These are phyloP conservation scores for Trichothecium roseum DNA, from an alignment of 2,329 filamentous ascomycete genomes.

Conservation along the genomic window DNA sequence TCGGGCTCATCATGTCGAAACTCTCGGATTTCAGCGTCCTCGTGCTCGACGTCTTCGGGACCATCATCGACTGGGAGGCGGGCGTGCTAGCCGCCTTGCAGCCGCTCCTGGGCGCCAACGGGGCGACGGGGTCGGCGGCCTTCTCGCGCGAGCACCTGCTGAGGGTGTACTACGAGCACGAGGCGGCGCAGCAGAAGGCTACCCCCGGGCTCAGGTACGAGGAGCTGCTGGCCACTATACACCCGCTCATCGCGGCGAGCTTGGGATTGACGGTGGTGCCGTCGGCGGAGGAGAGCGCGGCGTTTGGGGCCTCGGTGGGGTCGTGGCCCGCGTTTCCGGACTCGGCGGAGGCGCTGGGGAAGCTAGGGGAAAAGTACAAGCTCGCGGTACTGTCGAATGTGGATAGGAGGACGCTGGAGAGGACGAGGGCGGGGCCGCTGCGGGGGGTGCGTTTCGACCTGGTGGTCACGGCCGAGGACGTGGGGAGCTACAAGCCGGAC, in stretches of 20 bases:
- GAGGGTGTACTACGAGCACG: slow-evolving; percentile 30
- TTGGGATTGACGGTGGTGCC: slow-evolving; percentile 23
- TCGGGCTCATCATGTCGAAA: slow-evolving; percentile 3
- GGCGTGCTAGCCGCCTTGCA: slow-evolving; percentile 48
- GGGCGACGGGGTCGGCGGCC: slow-evolving; percentile 7
- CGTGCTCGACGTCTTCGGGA: slow-evolving; percentile 74
- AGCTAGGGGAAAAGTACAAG: slow-evolving; percentile 41
- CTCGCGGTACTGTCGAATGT: slow-evolving; percentile 50
- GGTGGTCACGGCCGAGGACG: slow-evolving; percentile 58
- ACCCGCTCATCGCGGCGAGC: slow-evolving; percentile 34
- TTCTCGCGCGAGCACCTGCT: slow-evolving; percentile 27
- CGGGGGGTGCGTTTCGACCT: slow-evolving; percentile 44
- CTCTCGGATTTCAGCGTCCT: slow-evolving; percentile 30
- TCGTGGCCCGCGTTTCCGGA: slow-evolving; percentile 51
- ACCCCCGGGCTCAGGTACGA: slow-evolving; percentile 51
- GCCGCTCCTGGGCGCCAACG: slow-evolving; percentile 29
- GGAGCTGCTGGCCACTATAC: slow-evolving; percentile 40
- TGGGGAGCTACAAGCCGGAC: slow-evolving; percentile 63
- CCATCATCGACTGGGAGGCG: slow-evolving; percentile 68
- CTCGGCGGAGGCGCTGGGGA: slow-evolving; percentile 41
- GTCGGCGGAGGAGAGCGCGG: slow-evolving; percentile 26
- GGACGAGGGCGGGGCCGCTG: slow-evolving; percentile 33
- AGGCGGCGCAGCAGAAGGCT: slow-evolving; percentile 38
- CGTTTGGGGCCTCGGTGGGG: slow-evolving; percentile 42
- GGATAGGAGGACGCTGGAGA: slow-evolving; percentile 38